Percentiles rank a stretch among this genome's conserved stretches.
Conservation (phyloP, 2,329 filamentous ascomycete genomes). For the Fusarium virguliforme region DNA sequence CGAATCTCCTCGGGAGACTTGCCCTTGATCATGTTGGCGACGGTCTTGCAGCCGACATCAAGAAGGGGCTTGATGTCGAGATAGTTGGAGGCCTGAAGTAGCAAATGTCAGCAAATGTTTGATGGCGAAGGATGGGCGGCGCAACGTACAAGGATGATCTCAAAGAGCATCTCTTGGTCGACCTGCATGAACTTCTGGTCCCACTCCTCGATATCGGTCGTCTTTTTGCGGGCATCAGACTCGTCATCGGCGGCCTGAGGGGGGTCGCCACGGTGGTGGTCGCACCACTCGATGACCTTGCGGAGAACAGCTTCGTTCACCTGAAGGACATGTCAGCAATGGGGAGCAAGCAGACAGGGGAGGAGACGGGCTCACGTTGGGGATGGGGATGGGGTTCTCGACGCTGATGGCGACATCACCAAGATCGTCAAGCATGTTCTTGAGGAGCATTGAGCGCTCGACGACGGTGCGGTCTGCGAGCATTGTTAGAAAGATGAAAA, state of each 20-base stretch:
- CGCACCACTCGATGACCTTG: constrained; percentile 99
- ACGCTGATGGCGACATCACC: constrained; percentile 73
- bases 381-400: constrained; percentile 85
- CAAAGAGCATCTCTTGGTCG: constrained; percentile 99
- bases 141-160: constrained; percentile 90
- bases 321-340: constrained; percentile 58
- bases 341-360: constrained; percentile 22
- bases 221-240: constrained; percentile 95
- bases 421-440: constrained; percentile 97
- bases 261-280: constrained; percentile 93
- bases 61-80: constrained; percentile 98
- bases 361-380: constrained; percentile 73
- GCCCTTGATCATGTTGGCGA: constrained; percentile 99
- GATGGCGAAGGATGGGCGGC: not conserved
- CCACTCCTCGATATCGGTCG: constrained; percentile 99
- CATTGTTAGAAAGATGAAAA: constrained; percentile 35
- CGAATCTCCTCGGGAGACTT: constrained; percentile 99
- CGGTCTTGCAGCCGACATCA: constrained; percentile 98
- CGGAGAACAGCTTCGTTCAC: constrained; percentile 94
- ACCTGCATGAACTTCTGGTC: constrained; percentile 99
- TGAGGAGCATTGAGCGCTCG: constrained; percentile 94
- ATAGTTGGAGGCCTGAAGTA: constrained; percentile 89
- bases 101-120: constrained; percentile 42
- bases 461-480: constrained; percentile 82
- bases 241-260: constrained; percentile 88